Base-by-base conservation (phyloP, 176 grass and related monocot genomes). In the Tillandsia fasciculata region DNA sequence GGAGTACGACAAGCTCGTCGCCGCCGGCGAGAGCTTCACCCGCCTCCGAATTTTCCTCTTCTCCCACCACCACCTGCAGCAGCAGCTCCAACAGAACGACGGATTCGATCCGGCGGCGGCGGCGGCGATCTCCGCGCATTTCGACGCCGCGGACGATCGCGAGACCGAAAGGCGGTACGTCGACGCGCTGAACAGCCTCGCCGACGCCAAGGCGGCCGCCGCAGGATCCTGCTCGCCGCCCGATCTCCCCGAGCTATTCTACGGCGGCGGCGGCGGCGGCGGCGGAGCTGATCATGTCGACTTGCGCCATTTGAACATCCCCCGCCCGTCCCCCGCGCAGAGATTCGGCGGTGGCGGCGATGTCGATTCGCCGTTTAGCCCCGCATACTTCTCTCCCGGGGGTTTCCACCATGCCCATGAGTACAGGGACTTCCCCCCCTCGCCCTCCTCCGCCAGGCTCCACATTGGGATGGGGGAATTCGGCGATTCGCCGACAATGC, bases 1-100 rank as follows among this genome's bases (percentile, higher is more conserved):
- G 72, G 93, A 97, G 82, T 97, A 97, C 78, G 93, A 97, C 84
- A 97, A 92, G 79, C 72, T 97, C 73, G 79, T 84, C 73, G 68
- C 74, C 1, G 33, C 69, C 0, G 86, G 89, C 22, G 84, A 97
- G 77, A 82, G 72, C 2, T 84, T 87, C 78, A 92, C 81, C 26
- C 63, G 89, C 48, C 80, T 97, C 15, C 87, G 93, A 65, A 85
- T 97, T 65, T 92, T 97, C 76, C 83, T 97, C 3, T 92, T 97
- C 54, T 97, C 93, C 1, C 89, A 83, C 23, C 79, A 76, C 76
- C 53, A 42, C 33, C 33, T 42, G 33, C 33, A 6, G 33, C 33
- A 33, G 5, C 33, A 8, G 71, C 67, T 10, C 66, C 84, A 33
- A 0, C 33, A 42, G 33, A 42, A 6, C 33, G 33, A 42, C 33